phyloP scores from a whole-genome alignment of 2,329 filamentous ascomycete species.

The Fusarium miscanthi region DNA sequence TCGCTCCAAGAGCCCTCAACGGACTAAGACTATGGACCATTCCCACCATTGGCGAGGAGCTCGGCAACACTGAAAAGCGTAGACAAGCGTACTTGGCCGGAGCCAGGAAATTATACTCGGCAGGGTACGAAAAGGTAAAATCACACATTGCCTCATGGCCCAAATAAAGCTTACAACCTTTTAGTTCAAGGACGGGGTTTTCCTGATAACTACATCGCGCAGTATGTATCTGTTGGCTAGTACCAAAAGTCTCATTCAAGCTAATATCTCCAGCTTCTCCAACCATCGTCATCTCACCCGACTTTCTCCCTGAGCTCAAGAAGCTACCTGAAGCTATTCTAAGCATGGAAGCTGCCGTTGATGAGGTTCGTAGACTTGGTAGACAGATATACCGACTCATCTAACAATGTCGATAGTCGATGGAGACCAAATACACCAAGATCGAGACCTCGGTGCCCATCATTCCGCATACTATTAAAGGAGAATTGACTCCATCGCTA shows the following conservation, averaged over 20 bases:
- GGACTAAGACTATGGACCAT: constrained; percentile 5
- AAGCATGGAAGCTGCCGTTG: constrained; percentile 30
- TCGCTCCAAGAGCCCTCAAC: not conserved
- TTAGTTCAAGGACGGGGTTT: constrained; percentile 26
- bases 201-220: constrained; percentile 29
- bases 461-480: not conserved
- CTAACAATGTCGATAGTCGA: not conserved
- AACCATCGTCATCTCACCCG: constrained; percentile 23
- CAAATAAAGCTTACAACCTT: not conserved
- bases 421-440: not conserved
- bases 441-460: not conserved
- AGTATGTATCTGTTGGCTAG: not conserved
- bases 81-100: constrained; percentile 26
- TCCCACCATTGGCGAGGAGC: constrained; percentile 7
- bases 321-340: constrained; percentile 20
- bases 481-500: not conserved
- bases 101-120: constrained; percentile 18
- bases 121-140: constrained; percentile 22
- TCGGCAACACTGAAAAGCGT: constrained; percentile 17
- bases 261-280: constrained; percentile 18
- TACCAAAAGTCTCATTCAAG: not conserved
- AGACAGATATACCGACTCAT: accelerated
- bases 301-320: constrained; percentile 26
- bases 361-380: constrained; percentile 3
- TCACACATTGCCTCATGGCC: accelerated